phyloP scores from a whole-genome alignment of 306 rosid genomes.

The Sicyos baderoa region DNA sequence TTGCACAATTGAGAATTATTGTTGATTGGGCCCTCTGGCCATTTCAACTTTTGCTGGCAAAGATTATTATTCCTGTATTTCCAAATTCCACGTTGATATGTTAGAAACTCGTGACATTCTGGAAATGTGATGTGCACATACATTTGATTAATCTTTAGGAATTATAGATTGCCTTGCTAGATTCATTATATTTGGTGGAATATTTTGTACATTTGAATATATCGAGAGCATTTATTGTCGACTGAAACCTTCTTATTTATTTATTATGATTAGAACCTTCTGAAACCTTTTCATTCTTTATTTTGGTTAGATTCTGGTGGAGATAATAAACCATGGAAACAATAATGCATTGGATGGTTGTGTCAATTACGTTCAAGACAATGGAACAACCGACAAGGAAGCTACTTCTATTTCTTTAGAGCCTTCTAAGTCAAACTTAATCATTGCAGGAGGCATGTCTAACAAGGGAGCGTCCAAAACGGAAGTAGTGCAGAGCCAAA shows the following conservation, averaged over 20 bases:
- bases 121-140: conserved; percentile 7
- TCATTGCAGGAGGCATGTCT: conserved; percentile 76
- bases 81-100: neutral
- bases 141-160: neutral
- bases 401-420: conserved; percentile 60
- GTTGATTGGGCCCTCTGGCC: neutral
- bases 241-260: conserved; percentile 15
- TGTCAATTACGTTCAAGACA: conserved; percentile 51
- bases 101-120: conserved; percentile 3
- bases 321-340: conserved; percentile 60
- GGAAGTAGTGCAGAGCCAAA: conserved; percentile 57
- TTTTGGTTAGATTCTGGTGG: conserved; percentile 76
- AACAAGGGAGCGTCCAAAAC: conserved; percentile 59
- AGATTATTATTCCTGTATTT: conserved; percentile 1
- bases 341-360: conserved; percentile 29
- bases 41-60: conserved; percentile 6
- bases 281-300: conserved; percentile 20
- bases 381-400: conserved; percentile 72
- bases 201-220: neutral
- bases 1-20: neutral
- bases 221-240: conserved; percentile 13
- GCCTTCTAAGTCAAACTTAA: conserved; percentile 66
- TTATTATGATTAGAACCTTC: neutral
- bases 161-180: neutral
- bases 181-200: conserved; percentile 16